phyloP scores from a whole-genome alignment of 371 early-diverging fungal species.

The Syncephalis fuscata region DNA sequence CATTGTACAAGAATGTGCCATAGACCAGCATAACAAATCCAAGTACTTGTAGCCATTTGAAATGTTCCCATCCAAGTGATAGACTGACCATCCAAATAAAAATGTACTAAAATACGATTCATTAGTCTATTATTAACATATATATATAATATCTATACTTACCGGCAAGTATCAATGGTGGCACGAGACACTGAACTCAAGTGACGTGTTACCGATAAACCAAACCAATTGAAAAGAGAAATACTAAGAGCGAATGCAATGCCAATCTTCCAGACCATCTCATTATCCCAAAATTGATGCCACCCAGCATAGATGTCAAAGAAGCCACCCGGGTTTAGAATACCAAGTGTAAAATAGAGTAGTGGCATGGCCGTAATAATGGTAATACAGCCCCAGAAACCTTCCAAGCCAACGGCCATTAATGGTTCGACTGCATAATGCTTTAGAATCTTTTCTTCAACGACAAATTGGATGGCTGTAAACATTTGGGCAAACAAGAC shows the following conservation, averaged over 20 bases:
- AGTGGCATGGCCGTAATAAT: constrained; percentile 53
- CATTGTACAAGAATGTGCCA: constrained; percentile 86
- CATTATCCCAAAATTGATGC: constrained; percentile 44
- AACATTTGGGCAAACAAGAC: constrained; percentile 83
- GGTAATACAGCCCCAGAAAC: constrained; percentile 70
- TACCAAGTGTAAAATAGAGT: constrained; percentile 51
- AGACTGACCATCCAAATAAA: constrained; percentile 89
- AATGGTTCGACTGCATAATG: constrained; percentile 64
- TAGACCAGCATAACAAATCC: constrained; percentile 70
- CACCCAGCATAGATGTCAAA: constrained; percentile 69
- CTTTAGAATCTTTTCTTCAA: constrained; percentile 82
- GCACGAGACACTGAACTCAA: constrained; percentile 79
- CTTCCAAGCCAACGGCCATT: constrained; percentile 87
- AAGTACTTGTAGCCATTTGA: constrained; percentile 76
- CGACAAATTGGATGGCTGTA: constrained; percentile 84
- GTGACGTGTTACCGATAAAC: constrained; percentile 71
- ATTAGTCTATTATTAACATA: too few species aligned
- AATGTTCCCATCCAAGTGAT: constrained; percentile 85
- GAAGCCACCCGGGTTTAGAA: constrained; percentile 36
- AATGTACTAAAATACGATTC: constrained; percentile 43
- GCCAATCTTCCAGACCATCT: constrained; percentile 53
- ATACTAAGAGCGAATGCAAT: constrained; percentile 73
- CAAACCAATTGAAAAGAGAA: constrained; percentile 90
- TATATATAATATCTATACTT: too few species aligned
- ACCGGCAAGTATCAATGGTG: constrained; percentile 82